Percentiles rank a stretch among this genome's conserved stretches.
Conservation (phyloP, 805 yeast genomes). For the Wickerhamomyces rabaulensis region DNA sequence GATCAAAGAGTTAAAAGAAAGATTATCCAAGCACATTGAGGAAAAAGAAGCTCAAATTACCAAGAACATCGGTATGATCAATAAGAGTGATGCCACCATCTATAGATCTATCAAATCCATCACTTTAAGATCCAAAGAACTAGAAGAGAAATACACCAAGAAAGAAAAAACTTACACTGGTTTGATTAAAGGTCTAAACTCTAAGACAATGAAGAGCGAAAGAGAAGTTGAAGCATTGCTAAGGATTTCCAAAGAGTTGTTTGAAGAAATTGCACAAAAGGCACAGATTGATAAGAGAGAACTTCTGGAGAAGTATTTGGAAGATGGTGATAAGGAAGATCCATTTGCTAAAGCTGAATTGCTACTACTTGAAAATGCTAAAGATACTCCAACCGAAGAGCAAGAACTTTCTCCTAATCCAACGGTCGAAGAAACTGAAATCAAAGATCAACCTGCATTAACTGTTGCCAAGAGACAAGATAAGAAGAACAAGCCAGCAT, state of each 20-base stretch:
- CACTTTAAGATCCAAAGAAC: slow-evolving; percentile 38
- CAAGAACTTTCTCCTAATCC: neutral
- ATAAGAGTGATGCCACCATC: slow-evolving; percentile 43
- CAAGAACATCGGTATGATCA: slow-evolving; percentile 32
- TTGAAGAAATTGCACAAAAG: slow-evolving; percentile 34
- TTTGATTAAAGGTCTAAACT: slow-evolving; percentile 38
- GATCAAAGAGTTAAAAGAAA: slow-evolving; percentile 31
- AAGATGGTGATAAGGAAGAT: slow-evolving; percentile 3
- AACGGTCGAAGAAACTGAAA: slow-evolving; percentile 1
- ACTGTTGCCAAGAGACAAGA: slow-evolving; percentile 13
- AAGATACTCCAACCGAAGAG: neutral
- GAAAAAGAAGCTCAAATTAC: slow-evolving; percentile 31
- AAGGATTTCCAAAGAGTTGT: slow-evolving; percentile 40
- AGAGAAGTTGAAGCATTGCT: slow-evolving; percentile 40
- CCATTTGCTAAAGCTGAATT: slow-evolving; percentile 7
- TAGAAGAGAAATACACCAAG: slow-evolving; percentile 44
- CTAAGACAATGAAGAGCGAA: slow-evolving; percentile 43
- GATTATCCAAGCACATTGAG: slow-evolving; percentile 33
- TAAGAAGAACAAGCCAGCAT: slow-evolving; percentile 1
- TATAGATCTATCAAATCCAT: slow-evolving; percentile 44
- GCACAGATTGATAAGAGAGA: slow-evolving; percentile 22
- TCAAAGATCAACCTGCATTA: neutral
- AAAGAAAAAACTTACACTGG: slow-evolving; percentile 41
- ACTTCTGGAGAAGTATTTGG: slow-evolving; percentile 25
- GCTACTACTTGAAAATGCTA: neutral